phyloP scores from a whole-genome alignment of 2,329 filamentous ascomycete species.

The Penicillium janthinellum region DNA sequence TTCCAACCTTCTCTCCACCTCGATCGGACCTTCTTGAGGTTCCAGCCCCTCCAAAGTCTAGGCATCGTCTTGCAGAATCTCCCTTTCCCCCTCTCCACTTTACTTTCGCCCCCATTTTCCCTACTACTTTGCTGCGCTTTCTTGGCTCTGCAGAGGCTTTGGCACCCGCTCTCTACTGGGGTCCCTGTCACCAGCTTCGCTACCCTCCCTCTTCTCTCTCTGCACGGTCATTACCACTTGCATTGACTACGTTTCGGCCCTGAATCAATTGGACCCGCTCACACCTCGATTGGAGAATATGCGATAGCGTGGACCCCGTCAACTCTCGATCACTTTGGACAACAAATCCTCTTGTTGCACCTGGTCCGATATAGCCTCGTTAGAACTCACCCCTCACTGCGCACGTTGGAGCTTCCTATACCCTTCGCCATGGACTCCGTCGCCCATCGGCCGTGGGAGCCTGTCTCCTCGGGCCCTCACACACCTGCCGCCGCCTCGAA shows the following conservation, averaged over 20 bases:
- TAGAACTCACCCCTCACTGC: not conserved
- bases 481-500: constrained; percentile 37
- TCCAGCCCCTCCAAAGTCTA: not conserved
- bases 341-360: not conserved
- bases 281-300: constrained; percentile 23
- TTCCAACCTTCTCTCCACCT: not conserved
- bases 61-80: not conserved
- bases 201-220: not conserved
- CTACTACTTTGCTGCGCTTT: not conserved
- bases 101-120: constrained; percentile 2
- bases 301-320: constrained; percentile 25
- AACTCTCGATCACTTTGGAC: constrained; percentile 5
- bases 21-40: not conserved
- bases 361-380: not conserved
- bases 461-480: constrained; percentile 39
- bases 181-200: constrained; percentile 1
- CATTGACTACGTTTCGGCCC: constrained; percentile 4
- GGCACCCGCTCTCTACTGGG: not conserved
- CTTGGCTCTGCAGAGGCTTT: not conserved
- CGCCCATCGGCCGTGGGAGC: constrained; percentile 50
- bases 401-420: not conserved
- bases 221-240: constrained; percentile 6
- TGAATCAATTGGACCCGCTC: constrained; percentile 7
- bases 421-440: constrained; percentile 42
- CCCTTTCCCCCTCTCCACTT: constrained; percentile 4